phyloP scores from a whole-genome alignment of 2,329 filamentous ascomycete species.

The Bipolaris cookei region DNA sequence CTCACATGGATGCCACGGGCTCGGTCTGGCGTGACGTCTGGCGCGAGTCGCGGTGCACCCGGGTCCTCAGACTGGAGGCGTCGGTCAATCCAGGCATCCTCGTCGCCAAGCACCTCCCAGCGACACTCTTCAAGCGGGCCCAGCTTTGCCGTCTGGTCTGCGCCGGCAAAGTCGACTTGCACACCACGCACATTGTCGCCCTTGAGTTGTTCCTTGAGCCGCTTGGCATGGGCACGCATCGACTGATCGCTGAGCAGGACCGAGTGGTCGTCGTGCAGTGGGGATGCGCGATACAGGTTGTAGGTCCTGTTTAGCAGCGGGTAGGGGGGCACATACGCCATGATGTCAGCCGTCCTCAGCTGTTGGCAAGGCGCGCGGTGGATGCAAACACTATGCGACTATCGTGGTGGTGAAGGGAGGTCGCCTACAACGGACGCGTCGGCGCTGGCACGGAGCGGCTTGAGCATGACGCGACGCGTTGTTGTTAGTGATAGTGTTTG shows the following conservation, averaged over 20 bases:
- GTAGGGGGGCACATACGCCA: constrained; percentile 48
- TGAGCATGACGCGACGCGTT: constrained; percentile 24
- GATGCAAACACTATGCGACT: not conserved
- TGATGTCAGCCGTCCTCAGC: constrained; percentile 17
- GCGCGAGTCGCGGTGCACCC: constrained; percentile 37
- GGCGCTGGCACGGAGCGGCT: constrained; percentile 1
- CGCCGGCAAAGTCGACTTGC: constrained; percentile 49
- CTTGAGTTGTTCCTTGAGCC: constrained; percentile 57
- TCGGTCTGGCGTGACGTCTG: constrained; percentile 24
- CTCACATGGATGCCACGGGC: constrained; percentile 56
- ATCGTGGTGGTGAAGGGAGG: not conserved
- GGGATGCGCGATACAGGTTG: constrained; percentile 61
- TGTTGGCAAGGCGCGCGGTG: not conserved
- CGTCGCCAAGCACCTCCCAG: constrained; percentile 54
- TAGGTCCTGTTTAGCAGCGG: constrained; percentile 62
- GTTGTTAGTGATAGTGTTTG: not conserved
- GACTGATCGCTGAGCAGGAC: constrained; percentile 46
- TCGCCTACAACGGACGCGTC: constrained; percentile 9
- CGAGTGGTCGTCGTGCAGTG: constrained; percentile 56
- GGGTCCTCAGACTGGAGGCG: constrained; percentile 44
- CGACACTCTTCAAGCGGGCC: constrained; percentile 57
- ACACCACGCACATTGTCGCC: constrained; percentile 57
- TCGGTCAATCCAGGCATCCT: constrained; percentile 50
- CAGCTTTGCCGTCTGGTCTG: constrained; percentile 52
- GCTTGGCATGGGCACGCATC: constrained; percentile 55